These are phyloP conservation scores for Orobanche coerulescens DNA, from an alignment of 257 asterid genomes.

Conservation along the genomic window DNA sequence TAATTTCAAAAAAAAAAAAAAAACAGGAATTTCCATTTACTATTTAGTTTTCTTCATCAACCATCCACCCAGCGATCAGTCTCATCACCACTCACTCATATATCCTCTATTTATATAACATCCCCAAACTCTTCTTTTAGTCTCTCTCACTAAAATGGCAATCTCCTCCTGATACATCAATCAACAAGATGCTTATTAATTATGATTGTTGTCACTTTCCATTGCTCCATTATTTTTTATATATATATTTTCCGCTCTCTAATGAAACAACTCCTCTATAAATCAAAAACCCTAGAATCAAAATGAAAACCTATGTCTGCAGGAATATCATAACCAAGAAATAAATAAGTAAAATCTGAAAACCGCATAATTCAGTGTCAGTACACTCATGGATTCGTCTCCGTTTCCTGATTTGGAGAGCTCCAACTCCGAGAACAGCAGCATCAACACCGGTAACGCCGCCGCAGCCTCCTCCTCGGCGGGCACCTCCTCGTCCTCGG, in stretches of 20 bases:
- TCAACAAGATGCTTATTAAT: conserved; percentile 26
- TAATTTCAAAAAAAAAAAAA: no score
- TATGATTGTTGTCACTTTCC: not conserved
- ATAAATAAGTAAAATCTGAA: not conserved
- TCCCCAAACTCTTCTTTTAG: conserved; percentile 12
- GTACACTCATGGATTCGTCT: conserved; percentile 34
- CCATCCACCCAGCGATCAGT: conserved; percentile 28
- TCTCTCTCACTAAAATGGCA: conserved; percentile 48
- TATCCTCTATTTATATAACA: conserved; percentile 23
- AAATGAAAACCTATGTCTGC: no score
- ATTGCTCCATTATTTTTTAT: no score
- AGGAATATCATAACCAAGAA: not conserved
- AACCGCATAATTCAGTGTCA: not conserved
- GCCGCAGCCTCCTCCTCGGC: conserved; percentile 17
- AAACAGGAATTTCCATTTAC: not conserved
- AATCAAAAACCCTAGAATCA: no score
- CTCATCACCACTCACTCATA: conserved; percentile 19
- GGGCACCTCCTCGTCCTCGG: conserved; percentile 24
- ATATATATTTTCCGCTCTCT: no score
- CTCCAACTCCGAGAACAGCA: conserved; percentile 43
- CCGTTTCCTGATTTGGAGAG: conserved; percentile 39
- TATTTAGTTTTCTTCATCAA: not conserved
- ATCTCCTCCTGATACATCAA: conserved; percentile 38
- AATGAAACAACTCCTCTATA: no score
- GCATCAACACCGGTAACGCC: conserved; percentile 16